Evolutionary conservation across 2,329 filamentous ascomycete genomes (phyloP), one percentile per base, ranked within the genome.

Genomic region (Aspergillus carbonarius): DNA sequence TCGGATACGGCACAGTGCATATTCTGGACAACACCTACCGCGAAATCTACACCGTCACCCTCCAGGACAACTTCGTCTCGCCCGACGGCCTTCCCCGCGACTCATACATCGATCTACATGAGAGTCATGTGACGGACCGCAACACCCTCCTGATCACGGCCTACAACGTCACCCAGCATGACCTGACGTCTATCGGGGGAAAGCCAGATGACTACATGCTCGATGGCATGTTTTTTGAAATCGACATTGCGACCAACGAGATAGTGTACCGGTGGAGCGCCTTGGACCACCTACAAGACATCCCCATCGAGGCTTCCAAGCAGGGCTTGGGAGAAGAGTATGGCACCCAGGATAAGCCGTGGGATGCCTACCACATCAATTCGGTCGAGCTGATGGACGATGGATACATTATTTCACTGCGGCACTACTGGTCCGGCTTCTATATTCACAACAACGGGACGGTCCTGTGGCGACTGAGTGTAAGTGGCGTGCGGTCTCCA

Each of bases 351-450:
- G 60, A 66, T 13, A 60, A 60, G 13, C 72, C 72, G n/a, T 74
- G 68, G 63, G 72, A 76, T 63, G 65, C 68, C 18, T 75, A 73
- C 52, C 72, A 75, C 55, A 74, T 74, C 55, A 76, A 76, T 57
- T 66, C 72, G 9, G 66, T 76, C 23, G 61, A 69, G 44, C 53
- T 63, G 5, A 65, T 72, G 47, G 62, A 70, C n/a, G 66, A 74
- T 2, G 69, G 72, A 15, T 75, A 72, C 40, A 58, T 76, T 8
- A 62, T 76, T n/a, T 75, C 72, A 18, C 56, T 72, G 23, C 72
- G 73, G n/a, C 72, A 74, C 59, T 70, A 67, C 46, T 75, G 71
- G 67, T 70, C 70, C 6, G 71, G 64, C 1, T 73, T 67, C 42
- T 71, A 71, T 32, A 40, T 75, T 13, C 63, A 69, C 58, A 65